A percentile compares a stretch with the other conserved stretches of the same genome.
phyloP scores from a whole-genome alignment of 495 filamentous ascomycete species.

The Amphirosellinia nigrospora region DNA sequence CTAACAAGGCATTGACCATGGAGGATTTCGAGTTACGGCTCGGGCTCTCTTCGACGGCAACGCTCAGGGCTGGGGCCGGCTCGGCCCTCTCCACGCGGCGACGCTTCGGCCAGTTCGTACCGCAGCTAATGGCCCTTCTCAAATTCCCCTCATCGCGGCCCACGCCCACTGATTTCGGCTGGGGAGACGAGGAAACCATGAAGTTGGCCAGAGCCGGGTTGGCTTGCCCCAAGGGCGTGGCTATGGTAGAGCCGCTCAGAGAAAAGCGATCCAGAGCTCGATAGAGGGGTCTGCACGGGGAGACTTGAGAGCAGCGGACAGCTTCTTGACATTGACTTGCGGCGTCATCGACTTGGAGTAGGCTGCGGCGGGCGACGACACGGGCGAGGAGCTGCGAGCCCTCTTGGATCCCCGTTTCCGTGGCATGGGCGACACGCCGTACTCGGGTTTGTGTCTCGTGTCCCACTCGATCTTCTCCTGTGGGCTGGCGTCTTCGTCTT shows the following conservation, averaged over 20 bases:
- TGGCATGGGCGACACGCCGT: constrained; percentile 52
- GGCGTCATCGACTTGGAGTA: constrained; percentile 39
- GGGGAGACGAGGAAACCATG: constrained; percentile 73
- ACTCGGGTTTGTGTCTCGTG: constrained; percentile 39
- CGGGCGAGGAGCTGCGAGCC: constrained; percentile 79
- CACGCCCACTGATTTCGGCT: constrained; percentile 54
- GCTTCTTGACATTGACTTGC: constrained; percentile 52
- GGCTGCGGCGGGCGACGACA: constrained; percentile 64
- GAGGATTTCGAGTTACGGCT: constrained; percentile 53
- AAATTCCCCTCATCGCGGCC: constrained; percentile 59
- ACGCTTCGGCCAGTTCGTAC: constrained; percentile 69
- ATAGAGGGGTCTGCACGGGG: constrained; percentile 81
- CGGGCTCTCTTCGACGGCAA: constrained; percentile 29
- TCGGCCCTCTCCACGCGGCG: constrained; percentile 51
- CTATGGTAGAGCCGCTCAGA: constrained; percentile 38
- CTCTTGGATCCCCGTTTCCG: constrained; percentile 69
- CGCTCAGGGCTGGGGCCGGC: constrained; percentile 27
- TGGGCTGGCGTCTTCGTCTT: constrained; percentile 53
- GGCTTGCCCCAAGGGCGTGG: constrained; percentile 43
- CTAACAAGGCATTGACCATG: constrained; percentile 52
- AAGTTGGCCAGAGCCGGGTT: constrained; percentile 65
- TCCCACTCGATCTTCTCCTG: constrained; percentile 51
- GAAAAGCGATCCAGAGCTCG: constrained; percentile 85
- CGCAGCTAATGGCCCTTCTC: constrained; percentile 75
- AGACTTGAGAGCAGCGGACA: constrained; percentile 67